Percentiles rank a stretch among this genome's conserved stretches.
These are phyloP conservation scores for Inga oerstediana DNA, from an alignment of 306 rosid species.

Conservation along the genomic window DNA sequence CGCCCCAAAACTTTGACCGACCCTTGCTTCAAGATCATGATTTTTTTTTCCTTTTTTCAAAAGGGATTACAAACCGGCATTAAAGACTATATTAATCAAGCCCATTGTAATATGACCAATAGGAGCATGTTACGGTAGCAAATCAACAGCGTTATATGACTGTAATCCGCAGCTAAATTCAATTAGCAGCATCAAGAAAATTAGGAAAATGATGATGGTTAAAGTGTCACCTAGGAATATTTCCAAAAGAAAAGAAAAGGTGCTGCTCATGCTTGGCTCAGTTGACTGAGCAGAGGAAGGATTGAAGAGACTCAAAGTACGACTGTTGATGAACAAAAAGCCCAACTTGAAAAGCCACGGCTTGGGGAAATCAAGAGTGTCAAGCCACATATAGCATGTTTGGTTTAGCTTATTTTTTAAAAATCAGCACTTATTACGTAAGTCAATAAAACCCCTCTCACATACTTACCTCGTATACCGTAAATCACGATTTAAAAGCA, in stretches of 20 bases:
- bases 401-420: no score
- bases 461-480: no score
- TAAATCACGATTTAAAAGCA: no score
- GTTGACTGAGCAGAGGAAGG: not conserved
- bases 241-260: not conserved
- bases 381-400: not conserved
- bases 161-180: not conserved
- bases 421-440: no score
- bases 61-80: no score
- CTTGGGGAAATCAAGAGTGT: slow-evolving; percentile 13
- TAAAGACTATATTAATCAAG: no score
- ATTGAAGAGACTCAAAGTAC: not conserved
- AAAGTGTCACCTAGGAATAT: not conserved
- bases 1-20: no score
- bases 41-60: no score
- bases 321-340: not conserved
- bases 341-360: slow-evolving; percentile 24
- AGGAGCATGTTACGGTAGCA: not conserved
- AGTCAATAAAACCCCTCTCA: no score
- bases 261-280: not conserved
- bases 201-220: not conserved
- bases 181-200: not conserved
- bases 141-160: not conserved
- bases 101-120: not conserved
- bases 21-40: no score